Percentiles rank a stretch among this genome's conserved stretches.
Evolutionary conservation across 305 asterid species (phyloP).

Genomic region (Stenogyne calaminthoides): DNA sequence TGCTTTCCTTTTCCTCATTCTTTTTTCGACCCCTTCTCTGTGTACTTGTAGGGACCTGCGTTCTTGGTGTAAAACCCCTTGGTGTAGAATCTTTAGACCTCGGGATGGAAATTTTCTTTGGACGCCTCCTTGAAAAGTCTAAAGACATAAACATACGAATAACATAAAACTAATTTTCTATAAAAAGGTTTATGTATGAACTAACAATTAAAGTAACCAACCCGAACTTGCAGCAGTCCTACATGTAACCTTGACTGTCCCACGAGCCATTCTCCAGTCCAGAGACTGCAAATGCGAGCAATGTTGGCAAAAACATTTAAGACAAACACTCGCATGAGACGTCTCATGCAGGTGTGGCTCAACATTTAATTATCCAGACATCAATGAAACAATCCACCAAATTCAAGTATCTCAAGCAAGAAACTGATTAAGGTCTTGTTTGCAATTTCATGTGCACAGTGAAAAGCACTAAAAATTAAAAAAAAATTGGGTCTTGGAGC

Average conservation of each 20-base stretch:
- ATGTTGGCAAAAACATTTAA: too few relatives aligned
- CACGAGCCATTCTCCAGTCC: slow-evolving; percentile 44
- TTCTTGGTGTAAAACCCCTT: slow-evolving; percentile 67
- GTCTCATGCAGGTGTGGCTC: too few relatives aligned
- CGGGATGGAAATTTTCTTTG: slow-evolving; percentile 52
- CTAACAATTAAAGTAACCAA: slow-evolving; percentile 45
- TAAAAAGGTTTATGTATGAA: background rate
- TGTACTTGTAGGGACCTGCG: slow-evolving; percentile 61
- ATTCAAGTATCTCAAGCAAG: background rate
- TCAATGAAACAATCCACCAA: background rate
- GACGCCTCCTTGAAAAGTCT: slow-evolving; percentile 81
- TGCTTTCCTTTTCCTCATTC: slow-evolving; percentile 52
- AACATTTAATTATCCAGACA: slow-evolving; percentile 11
- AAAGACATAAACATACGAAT: slow-evolving; percentile 34
- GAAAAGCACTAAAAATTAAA: too few relatives aligned
- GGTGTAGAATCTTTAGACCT: slow-evolving; percentile 57
- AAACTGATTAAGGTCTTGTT: too few relatives aligned
- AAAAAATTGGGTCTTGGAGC: too few relatives aligned
- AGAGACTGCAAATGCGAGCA: slow-evolving; percentile 55
- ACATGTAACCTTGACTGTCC: slow-evolving; percentile 38
- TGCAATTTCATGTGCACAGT: too few relatives aligned
- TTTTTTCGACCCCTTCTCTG: slow-evolving; percentile 63
- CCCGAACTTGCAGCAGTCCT: slow-evolving; percentile 76
- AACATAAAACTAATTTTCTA: background rate
- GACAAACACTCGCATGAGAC: too few relatives aligned